A percentile compares a stretch with the other conserved stretches of the same genome.
phyloP scores from a whole-genome alignment of 257 asterid genomes.

The Nicotiana attenuata region DNA sequence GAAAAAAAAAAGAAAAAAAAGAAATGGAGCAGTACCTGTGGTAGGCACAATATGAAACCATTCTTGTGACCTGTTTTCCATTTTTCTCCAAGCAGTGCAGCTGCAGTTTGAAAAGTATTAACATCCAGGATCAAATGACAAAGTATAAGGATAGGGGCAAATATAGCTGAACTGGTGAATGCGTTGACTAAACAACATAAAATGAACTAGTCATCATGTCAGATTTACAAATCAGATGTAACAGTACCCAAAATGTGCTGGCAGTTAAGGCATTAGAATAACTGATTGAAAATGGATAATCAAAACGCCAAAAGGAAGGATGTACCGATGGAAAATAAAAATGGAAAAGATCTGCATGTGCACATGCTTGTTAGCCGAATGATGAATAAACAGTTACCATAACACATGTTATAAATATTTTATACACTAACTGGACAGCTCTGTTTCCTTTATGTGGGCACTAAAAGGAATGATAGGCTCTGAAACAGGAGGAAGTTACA shows the following conservation, averaged over 20 bases:
- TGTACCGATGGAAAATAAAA: neutral
- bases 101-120: conserved; percentile 45
- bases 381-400: neutral
- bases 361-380: neutral
- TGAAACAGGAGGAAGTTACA: neutral
- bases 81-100: conserved; percentile 92
- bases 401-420: neutral
- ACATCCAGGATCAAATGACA: conserved; percentile 10
- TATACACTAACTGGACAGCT: neutral
- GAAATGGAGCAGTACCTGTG: conserved; percentile 61
- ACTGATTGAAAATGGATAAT: neutral
- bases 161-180: neutral
- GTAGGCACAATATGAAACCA: conserved; percentile 93
- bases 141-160: neutral
- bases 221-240: neutral
- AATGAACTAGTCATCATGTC: neutral
- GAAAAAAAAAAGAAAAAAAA: too few relatives aligned
- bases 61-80: conserved; percentile 81
- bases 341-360: neutral
- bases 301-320: neutral
- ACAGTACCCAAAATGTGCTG: neutral
- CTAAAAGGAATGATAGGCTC: neutral
- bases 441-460: neutral
- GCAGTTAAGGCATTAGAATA: neutral
- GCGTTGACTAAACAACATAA: neutral